Conservation (phyloP, 2,329 filamentous ascomycete genomes). For the Penicillium brasilianum region DNA sequence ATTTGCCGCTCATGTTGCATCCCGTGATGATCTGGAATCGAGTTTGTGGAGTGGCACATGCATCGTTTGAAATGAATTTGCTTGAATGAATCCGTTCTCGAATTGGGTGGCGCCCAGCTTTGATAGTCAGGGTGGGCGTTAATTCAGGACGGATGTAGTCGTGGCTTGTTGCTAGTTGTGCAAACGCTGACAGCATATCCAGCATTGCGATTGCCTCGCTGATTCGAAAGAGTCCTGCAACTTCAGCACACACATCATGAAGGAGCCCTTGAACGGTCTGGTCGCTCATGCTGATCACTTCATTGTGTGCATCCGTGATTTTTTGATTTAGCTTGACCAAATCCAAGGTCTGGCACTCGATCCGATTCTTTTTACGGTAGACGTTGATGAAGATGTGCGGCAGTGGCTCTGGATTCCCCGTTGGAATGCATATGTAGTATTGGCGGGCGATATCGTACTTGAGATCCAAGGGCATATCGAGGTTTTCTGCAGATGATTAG, state of each 20-base stretch:
- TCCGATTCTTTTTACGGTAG: constrained; percentile 70
- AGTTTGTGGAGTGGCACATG: constrained; percentile 78
- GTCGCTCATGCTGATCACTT: constrained; percentile 84
- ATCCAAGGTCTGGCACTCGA: constrained; percentile 87
- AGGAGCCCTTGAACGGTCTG: constrained; percentile 74
- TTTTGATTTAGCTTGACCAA: constrained; percentile 80
- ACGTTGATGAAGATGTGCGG: constrained; percentile 79
- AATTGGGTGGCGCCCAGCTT: constrained; percentile 77
- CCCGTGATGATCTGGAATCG: constrained; percentile 94
- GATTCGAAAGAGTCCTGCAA: constrained; percentile 77
- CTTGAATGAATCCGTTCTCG: constrained; percentile 72
- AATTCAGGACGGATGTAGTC: constrained; percentile 74
- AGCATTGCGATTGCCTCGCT: constrained; percentile 85
- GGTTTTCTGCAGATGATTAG: constrained; percentile 53
- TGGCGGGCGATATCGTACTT: constrained; percentile 78
- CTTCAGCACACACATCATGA: constrained; percentile 70
- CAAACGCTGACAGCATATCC: constrained; percentile 83
- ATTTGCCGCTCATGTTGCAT: constrained; percentile 98
- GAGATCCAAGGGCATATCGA: constrained; percentile 67
- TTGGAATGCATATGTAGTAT: constrained; percentile 75
- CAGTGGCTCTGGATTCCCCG: constrained; percentile 65
- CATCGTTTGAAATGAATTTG: constrained; percentile 85
- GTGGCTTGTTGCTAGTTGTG: constrained; percentile 70
- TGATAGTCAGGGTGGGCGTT: constrained; percentile 71
- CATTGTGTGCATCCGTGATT: constrained; percentile 79